These are phyloP conservation scores for Oryza nivara DNA, from an alignment of 176 grass and related monocot species.

Conservation along the genomic window DNA sequence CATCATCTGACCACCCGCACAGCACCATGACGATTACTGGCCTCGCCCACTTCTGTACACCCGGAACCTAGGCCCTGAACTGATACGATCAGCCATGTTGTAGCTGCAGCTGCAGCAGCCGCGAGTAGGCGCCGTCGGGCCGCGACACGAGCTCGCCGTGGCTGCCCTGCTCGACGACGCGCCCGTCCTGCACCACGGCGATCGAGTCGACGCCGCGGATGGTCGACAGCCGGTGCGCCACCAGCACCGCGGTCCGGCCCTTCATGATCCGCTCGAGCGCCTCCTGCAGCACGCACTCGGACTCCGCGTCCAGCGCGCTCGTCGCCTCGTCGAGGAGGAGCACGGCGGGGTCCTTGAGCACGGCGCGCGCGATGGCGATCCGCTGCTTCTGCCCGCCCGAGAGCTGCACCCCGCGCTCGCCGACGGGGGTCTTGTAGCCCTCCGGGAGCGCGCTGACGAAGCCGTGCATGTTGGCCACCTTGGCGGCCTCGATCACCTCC, in stretches of 20 bases:
- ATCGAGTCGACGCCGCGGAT: conserved; percentile 72
- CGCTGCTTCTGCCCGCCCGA: conserved; percentile 86
- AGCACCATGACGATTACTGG: background rate
- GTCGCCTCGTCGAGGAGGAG: conserved; percentile 85
- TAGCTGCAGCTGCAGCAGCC: conserved; percentile 75
- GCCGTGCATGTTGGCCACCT: conserved; percentile 76
- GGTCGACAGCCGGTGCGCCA: conserved; percentile 74
- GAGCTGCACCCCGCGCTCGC: conserved; percentile 80
- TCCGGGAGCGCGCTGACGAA: conserved; percentile 82
- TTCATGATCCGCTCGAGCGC: conserved; percentile 90
- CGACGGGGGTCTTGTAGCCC: conserved; percentile 77
- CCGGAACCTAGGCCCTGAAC: background rate
- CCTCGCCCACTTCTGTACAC: conserved; percentile 55
- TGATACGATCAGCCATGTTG: conserved; percentile 51
- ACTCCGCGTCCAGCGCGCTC: conserved; percentile 81
- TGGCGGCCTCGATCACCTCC: conserved; percentile 68
- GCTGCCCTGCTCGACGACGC: conserved; percentile 76
- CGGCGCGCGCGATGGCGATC: conserved; percentile 81
- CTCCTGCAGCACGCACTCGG: conserved; percentile 89
- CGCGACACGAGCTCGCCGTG: conserved; percentile 67
- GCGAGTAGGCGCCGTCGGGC: conserved; percentile 68
- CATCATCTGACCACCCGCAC: background rate
- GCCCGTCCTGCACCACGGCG: conserved; percentile 71
- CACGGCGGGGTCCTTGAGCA: conserved; percentile 84
- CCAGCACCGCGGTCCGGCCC: conserved; percentile 73